Conservation (phyloP, 1,284 basidiomycete species). For the Taiwanofungus camphoratus region DNA sequence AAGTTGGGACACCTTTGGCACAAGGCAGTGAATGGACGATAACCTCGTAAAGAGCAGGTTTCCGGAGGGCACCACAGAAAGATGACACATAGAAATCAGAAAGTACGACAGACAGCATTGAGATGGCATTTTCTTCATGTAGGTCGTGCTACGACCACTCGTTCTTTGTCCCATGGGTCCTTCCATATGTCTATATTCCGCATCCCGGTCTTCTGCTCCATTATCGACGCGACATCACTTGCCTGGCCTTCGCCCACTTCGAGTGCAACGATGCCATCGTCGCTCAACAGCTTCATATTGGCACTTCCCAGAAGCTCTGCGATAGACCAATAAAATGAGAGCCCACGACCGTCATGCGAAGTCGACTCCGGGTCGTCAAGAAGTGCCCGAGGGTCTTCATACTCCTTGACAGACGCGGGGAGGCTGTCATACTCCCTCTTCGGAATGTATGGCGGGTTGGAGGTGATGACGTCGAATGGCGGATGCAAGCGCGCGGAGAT, state of each 20-base stretch:
- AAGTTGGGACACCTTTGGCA: too few relatives aligned
- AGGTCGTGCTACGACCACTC: slow-evolving; percentile 61
- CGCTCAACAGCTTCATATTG: slow-evolving; percentile 38
- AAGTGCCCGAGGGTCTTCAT: slow-evolving; percentile 78
- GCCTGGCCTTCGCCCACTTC: slow-evolving; percentile 81
- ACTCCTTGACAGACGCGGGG: slow-evolving; percentile 62
- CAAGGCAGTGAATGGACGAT: too few relatives aligned
- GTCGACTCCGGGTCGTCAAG: slow-evolving; percentile 52
- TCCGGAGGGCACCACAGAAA: too few relatives aligned
- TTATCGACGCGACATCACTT: slow-evolving; percentile 49
- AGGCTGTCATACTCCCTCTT: slow-evolving; percentile 57
- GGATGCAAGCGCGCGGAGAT: slow-evolving; percentile 30
- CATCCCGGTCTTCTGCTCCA: slow-evolving; percentile 40
- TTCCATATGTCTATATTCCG: slow-evolving; percentile 58
- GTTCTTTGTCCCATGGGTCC: slow-evolving; percentile 71
- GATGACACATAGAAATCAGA: too few relatives aligned
- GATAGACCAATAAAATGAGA: slow-evolving; percentile 77
- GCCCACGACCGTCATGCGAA: slow-evolving; percentile 40
- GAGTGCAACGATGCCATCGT: slow-evolving; percentile 57
- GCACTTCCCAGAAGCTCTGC: slow-evolving; percentile 46
- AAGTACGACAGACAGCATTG: neutral
- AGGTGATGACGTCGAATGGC: slow-evolving; percentile 76
- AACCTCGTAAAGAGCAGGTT: too few relatives aligned
- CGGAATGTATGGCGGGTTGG: slow-evolving; percentile 93
- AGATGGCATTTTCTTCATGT: neutral